phyloP scores from a whole-genome alignment of 805 yeast species.

The Priceomyces haplophilus region DNA sequence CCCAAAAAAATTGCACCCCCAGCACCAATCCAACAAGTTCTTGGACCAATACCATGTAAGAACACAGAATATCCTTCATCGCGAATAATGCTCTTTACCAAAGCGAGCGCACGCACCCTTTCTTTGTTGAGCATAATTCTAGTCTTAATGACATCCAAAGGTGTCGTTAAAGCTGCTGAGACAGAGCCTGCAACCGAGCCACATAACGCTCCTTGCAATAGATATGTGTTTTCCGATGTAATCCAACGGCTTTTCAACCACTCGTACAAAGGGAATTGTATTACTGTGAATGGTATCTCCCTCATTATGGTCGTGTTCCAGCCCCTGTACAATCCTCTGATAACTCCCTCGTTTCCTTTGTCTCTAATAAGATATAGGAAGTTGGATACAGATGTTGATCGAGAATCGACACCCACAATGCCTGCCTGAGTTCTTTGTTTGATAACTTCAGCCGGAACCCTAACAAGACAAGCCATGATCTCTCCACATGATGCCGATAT shows the following conservation, averaged over 20 bases:
- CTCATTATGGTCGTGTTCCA: slow-evolving; percentile 90
- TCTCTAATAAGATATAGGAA: slow-evolving; percentile 60
- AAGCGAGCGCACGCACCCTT: slow-evolving; percentile 41
- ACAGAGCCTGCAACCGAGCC: slow-evolving; percentile 81
- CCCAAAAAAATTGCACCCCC: slow-evolving; percentile 98
- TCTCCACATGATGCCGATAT: slow-evolving; percentile 85
- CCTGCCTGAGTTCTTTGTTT: slow-evolving; percentile 86
- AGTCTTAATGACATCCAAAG: slow-evolving; percentile 75
- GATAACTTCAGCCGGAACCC: slow-evolving; percentile 96
- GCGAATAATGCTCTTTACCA: slow-evolving; percentile 51
- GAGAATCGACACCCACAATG: slow-evolving; percentile 27
- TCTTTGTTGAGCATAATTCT: slow-evolving; percentile 74
- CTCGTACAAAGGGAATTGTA: slow-evolving; percentile 94
- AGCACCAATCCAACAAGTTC: slow-evolving; percentile 96
- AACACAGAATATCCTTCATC: slow-evolving; percentile 79
- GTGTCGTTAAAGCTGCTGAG: slow-evolving; percentile 80
- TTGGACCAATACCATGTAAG: slow-evolving; percentile 84
- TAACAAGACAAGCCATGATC: slow-evolving; percentile 83
- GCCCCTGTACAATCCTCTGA: slow-evolving; percentile 84
- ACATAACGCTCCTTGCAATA: slow-evolving; percentile 78
- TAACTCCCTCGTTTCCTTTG: slow-evolving; percentile 71
- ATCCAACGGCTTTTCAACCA: slow-evolving; percentile 65
- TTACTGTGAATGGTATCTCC: slow-evolving; percentile 94
- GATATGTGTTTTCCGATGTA: slow-evolving; percentile 37
- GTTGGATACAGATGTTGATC: slow-evolving; percentile 65